Conservation (phyloP, 164 flowering plant genomes). For the Kingdonia uniflora region DNA sequence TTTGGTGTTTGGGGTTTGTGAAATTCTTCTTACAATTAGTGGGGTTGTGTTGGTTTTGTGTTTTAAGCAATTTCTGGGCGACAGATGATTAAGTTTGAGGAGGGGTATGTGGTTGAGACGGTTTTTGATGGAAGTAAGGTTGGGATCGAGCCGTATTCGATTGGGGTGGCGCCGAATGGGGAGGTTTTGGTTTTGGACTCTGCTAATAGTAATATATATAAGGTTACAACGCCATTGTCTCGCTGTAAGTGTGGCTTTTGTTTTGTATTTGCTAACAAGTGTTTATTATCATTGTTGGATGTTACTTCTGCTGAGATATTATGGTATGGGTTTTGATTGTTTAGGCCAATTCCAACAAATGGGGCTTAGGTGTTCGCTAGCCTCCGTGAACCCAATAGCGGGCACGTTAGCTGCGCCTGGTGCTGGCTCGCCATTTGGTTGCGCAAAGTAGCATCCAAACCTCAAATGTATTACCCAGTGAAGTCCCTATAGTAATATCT, state of each 20-base stretch:
- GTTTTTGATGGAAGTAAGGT: conserved; percentile 98
- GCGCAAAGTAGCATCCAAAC: too few relatives aligned
- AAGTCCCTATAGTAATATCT: too few relatives aligned
- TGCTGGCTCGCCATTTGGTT: too few relatives aligned
- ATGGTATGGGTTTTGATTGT: background rate
- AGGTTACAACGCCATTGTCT: conserved; percentile 67
- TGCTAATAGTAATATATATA: conserved; percentile 74
- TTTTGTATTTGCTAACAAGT: background rate
- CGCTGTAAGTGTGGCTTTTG: conserved; percentile 40
- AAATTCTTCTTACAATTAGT: too few relatives aligned
- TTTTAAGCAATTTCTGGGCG: conserved; percentile 53
- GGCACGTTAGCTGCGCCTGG: too few relatives aligned
- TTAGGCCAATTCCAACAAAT: background rate
- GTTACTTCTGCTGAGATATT: background rate
- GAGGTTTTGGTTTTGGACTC: conserved; percentile 88
- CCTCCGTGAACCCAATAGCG: too few relatives aligned
- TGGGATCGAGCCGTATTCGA: conserved; percentile 80
- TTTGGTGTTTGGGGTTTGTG: background rate
- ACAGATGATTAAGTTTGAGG: conserved; percentile 82
- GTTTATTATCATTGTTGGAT: background rate
- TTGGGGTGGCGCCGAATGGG: conserved; percentile 70
- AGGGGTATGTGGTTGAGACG: conserved; percentile 94
- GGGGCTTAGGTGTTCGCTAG: background rate
- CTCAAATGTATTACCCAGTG: too few relatives aligned
- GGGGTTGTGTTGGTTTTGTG: conserved; percentile 4